These are phyloP conservation scores for Pythium volutum DNA, from an alignment of 352 stramenopile genomes.

Conservation along the genomic window DNA sequence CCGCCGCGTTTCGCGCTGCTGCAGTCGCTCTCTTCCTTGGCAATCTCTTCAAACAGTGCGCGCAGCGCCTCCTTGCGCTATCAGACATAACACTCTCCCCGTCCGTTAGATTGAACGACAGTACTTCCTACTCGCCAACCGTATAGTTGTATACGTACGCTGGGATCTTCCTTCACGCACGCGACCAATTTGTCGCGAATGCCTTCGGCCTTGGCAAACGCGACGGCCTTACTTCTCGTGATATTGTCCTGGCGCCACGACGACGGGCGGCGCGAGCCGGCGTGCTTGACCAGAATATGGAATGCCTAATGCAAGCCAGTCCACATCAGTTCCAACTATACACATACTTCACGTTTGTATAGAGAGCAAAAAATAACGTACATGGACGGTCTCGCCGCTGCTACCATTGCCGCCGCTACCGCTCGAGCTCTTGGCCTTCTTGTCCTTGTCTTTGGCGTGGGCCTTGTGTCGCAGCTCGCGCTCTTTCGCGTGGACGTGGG, in stretches of 20 bases:
- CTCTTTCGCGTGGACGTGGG: conserved; percentile 81
- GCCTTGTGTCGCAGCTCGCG: conserved; percentile 63
- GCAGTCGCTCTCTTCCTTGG: conserved; percentile 86
- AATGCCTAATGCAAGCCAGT: conserved; percentile 35
- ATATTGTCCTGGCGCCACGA: conserved; percentile 88
- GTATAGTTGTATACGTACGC: conserved; percentile 34
- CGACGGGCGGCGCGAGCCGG: conserved; percentile 70
- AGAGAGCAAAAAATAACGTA: neutral
- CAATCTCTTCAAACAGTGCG: conserved; percentile 82
- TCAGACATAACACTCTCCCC: neutral
- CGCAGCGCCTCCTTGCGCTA: conserved; percentile 40
- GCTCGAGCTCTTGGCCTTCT: conserved; percentile 19
- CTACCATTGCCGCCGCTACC: neutral
- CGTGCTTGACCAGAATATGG: conserved; percentile 90
- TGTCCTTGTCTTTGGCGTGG: conserved; percentile 22
- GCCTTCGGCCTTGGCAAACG: conserved; percentile 66
- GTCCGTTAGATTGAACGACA: too few species aligned
- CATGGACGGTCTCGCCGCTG: conserved; percentile 46
- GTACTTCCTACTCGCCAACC: too few species aligned
- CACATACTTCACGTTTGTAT: neutral
- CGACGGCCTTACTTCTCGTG: conserved; percentile 85
- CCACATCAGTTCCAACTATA: neutral
- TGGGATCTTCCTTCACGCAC: conserved; percentile 57
- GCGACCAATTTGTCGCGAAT: conserved; percentile 82
- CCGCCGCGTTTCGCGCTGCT: conserved; percentile 90